Percentiles rank a stretch among this genome's conserved stretches.
phyloP scores from a whole-genome alignment of 257 asterid species.

The Solanum piurae region DNA sequence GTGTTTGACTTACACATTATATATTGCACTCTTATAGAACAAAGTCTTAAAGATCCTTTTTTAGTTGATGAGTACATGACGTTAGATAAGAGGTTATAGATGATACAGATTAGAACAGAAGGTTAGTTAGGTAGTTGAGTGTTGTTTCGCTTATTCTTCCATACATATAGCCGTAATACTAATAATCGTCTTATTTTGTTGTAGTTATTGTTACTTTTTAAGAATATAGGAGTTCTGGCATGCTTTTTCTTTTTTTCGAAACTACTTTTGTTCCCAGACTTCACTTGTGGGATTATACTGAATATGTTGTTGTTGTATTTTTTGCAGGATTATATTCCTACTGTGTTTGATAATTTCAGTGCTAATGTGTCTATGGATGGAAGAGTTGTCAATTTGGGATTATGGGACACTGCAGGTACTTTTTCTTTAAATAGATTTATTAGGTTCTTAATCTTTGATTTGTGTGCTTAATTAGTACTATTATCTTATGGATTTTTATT shows the following conservation, averaged over 20 bases:
- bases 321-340: conserved; percentile 78
- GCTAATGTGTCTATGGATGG: conserved; percentile 95
- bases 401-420: conserved; percentile 94
- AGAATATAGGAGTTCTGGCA: not conserved
- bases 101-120: not conserved
- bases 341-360: conserved; percentile 85
- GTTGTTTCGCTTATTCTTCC: not conserved
- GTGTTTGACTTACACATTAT: not conserved
- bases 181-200: not conserved
- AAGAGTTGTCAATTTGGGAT: conserved; percentile 79
- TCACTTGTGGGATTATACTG: not conserved
- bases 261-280: accelerated
- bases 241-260: not conserved
- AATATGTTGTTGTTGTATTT: not conserved
- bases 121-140: not conserved
- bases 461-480: not conserved
- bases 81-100: not conserved
- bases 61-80: not conserved
- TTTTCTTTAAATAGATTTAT: not conserved
- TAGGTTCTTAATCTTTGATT: not conserved
- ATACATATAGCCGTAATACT: too few species aligned
- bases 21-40: not conserved
- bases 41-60: not conserved
- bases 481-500: not conserved
- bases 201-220: not conserved